phyloP scores from a whole-genome alignment of 2,329 filamentous ascomycete genomes.

The Colletotrichum costaricense region DNA sequence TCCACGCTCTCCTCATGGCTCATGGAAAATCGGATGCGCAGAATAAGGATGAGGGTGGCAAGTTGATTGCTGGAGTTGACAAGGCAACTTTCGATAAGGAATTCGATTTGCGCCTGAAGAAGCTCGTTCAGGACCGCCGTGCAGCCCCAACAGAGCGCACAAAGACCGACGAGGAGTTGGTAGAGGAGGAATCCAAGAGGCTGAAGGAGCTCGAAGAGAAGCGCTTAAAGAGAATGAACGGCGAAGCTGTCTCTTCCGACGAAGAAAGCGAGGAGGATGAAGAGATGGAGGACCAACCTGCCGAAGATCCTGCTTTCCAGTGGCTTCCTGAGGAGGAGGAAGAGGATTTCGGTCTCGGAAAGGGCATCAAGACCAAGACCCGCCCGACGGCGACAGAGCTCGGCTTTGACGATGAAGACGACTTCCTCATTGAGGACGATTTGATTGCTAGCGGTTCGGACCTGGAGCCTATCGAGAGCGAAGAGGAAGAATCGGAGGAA shows the following conservation, averaged over 20 bases:
- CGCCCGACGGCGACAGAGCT: constrained; percentile 70
- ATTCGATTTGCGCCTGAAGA: constrained; percentile 86
- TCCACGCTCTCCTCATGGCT: constrained; percentile 77
- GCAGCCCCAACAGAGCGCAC: constrained; percentile 88
- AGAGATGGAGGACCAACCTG: constrained; percentile 47
- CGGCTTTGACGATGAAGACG: constrained; percentile 91
- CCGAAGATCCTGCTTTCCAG: constrained; percentile 45
- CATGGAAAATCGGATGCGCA: constrained; percentile 49
- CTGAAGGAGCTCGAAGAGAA: constrained; percentile 86
- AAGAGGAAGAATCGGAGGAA: constrained; percentile 61
- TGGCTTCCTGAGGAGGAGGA: constrained; percentile 54
- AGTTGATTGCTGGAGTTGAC: constrained; percentile 64
- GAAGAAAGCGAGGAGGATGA: constrained; percentile 56
- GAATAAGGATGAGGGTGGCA: constrained; percentile 39
- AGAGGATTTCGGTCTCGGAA: constrained; percentile 69
- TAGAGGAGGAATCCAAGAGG: constrained; percentile 79
- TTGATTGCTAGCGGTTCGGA: constrained; percentile 85
- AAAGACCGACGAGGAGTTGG: constrained; percentile 90
- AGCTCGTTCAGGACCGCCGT: constrained; percentile 85
- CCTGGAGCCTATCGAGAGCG: constrained; percentile 66
- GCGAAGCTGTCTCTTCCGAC: constrained; percentile 77
- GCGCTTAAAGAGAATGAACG: constrained; percentile 86
- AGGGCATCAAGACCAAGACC: constrained; percentile 64
- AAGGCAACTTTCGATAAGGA: constrained; percentile 81
- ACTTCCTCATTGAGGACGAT: constrained; percentile 91